These are phyloP conservation scores for Penicillium pulvis DNA, from an alignment of 495 filamentous ascomycete genomes.

Conservation along the genomic window DNA sequence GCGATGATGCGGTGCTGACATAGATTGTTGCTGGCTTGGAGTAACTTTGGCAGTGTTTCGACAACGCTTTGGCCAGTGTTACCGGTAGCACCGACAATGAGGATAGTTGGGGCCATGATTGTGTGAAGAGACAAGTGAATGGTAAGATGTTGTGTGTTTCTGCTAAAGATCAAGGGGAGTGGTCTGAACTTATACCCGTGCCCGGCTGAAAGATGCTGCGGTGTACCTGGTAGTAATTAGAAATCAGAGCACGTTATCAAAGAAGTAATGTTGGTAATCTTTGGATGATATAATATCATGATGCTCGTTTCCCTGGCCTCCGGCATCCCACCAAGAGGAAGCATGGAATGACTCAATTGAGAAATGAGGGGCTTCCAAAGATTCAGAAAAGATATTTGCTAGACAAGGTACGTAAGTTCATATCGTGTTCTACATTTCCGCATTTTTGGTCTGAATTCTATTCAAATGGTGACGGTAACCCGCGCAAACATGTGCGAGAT, in stretches of 20 bases:
- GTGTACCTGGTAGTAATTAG: not conserved
- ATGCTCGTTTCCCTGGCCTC: not conserved
- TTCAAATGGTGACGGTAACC: too few species aligned
- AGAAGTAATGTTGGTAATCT: too few species aligned
- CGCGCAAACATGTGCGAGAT: not conserved
- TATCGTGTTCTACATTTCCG: too few species aligned
- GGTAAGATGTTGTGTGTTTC: not conserved
- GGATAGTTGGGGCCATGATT: slow-evolving; percentile 13
- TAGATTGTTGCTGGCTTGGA: slow-evolving; percentile 29
- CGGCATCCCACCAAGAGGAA: not conserved
- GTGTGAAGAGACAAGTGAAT: not conserved
- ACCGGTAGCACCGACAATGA: slow-evolving; percentile 18
- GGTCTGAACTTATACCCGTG: not conserved
- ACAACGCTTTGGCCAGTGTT: slow-evolving; percentile 37
- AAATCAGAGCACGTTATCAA: not conserved
- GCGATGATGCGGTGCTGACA: slow-evolving; percentile 37
- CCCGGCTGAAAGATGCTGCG: not conserved
- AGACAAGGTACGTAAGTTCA: too few species aligned
- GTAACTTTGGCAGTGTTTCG: slow-evolving; percentile 35
- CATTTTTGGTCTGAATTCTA: too few species aligned
- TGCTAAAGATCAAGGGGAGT: not conserved
- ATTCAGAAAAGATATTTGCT: too few species aligned
- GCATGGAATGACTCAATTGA: too few species aligned
- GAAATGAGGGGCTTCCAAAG: too few species aligned
- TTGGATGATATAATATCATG: too few species aligned